These are phyloP conservation scores for Stenogyne calaminthoides DNA, from an alignment of 305 asterid species.

Conservation along the genomic window DNA sequence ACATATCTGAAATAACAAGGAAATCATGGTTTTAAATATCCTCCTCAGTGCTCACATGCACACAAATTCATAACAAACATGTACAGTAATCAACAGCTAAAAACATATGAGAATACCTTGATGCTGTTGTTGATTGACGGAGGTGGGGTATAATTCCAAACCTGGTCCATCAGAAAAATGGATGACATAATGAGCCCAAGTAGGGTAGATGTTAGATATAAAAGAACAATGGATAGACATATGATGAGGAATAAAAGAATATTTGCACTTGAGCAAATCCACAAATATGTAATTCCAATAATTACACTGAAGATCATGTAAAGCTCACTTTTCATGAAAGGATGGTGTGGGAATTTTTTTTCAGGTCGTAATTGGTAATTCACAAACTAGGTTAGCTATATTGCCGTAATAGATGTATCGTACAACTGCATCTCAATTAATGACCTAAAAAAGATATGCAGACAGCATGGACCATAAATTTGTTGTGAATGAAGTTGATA, in stretches of 20 bases:
- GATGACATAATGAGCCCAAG: conserved; percentile 15
- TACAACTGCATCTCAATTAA: conserved; percentile 19
- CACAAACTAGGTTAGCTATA: conserved; percentile 12
- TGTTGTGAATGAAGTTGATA: conserved; percentile 23
- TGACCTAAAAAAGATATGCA: background rate
- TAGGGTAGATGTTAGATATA: background rate
- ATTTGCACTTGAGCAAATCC: background rate
- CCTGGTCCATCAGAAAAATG: conserved; percentile 51
- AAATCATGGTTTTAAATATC: conserved; percentile 18
- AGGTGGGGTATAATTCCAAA: conserved; percentile 66
- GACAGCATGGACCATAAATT: background rate
- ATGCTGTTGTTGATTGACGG: conserved; percentile 89
- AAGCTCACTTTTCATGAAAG: conserved; percentile 1
- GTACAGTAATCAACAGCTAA: conserved; percentile 9
- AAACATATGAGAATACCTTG: conserved; percentile 55
- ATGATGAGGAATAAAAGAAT: conserved; percentile 1
- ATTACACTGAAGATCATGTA: background rate
- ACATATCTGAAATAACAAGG: background rate
- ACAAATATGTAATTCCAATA: background rate
- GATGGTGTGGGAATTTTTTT: background rate
- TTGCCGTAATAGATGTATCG: conserved; percentile 3
- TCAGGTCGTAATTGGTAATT: background rate
- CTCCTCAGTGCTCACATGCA: conserved; percentile 1
- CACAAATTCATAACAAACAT: conserved; percentile 13
- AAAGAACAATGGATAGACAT: background rate